A percentile compares a stretch with the other conserved stretches of the same genome.
Conservation (phyloP, 306 rosid genomes). For the Casuarina glauca region DNA sequence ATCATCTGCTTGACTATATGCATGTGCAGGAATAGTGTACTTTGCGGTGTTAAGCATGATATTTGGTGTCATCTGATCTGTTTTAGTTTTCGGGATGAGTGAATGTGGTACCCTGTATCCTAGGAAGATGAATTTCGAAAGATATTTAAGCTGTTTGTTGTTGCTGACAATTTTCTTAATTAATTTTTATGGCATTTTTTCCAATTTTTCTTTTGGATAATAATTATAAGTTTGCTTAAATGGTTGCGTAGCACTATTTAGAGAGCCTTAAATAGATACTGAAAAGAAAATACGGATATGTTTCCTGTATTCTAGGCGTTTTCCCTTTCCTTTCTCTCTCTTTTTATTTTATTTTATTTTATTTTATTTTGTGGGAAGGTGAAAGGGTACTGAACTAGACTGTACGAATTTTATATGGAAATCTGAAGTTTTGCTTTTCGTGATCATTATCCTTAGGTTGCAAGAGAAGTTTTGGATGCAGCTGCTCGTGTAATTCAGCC, state of each 20-base stretch:
- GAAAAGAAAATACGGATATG: too few species aligned
- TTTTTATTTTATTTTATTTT: neutral
- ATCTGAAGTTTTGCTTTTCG: neutral
- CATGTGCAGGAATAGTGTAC: neutral
- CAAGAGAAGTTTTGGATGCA: conserved; percentile 87
- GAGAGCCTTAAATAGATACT: too few species aligned
- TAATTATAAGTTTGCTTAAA: neutral
- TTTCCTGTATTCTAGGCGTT: too few species aligned
- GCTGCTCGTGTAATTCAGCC: conserved; percentile 81
- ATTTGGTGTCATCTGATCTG: neutral
- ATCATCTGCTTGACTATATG: neutral
- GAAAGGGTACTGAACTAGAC: neutral
- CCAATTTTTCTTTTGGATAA: neutral
- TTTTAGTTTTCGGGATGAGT: neutral
- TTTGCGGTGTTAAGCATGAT: neutral
- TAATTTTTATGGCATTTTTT: neutral
- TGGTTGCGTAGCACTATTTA: neutral
- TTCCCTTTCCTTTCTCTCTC: neutral
- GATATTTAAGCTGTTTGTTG: neutral
- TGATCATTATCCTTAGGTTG: conserved; percentile 52
- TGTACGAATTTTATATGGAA: too few species aligned
- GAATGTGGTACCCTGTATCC: neutral
- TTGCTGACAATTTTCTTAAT: neutral
- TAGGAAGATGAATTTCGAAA: neutral
- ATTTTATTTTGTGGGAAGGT: neutral